A percentile compares a stretch with the other conserved stretches of the same genome.
These are phyloP conservation scores for Sporobolus alterniflorus DNA, from an alignment of 202 grass and related monocot genomes.

Conservation along the genomic window DNA sequence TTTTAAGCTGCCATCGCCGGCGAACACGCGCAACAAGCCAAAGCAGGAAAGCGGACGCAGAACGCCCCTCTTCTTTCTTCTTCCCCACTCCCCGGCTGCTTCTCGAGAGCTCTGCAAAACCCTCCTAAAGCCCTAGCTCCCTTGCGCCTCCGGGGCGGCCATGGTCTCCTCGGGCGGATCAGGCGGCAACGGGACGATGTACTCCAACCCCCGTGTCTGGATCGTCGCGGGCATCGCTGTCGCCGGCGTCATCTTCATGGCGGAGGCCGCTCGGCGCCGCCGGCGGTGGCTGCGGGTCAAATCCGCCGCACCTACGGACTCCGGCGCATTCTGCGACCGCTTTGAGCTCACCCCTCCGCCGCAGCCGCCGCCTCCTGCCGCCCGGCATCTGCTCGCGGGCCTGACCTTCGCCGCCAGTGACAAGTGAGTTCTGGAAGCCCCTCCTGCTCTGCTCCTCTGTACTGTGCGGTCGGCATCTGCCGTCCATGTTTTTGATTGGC, in stretches of 20 bases:
- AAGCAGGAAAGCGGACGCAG: not conserved
- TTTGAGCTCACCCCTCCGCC: conserved; percentile 64
- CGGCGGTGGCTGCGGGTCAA: conserved; percentile 47
- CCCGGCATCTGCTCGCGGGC: conserved; percentile 54
- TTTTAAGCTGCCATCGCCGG: not conserved
- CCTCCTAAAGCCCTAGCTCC: conserved; percentile 66
- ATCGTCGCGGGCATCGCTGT: conserved; percentile 80
- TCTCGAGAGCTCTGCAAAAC: conserved; percentile 40
- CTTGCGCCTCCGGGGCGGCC: conserved; percentile 11
- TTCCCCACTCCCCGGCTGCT: conserved; percentile 26
- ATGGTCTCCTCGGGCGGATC: conserved; percentile 46
- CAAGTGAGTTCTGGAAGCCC: conserved; percentile 54
- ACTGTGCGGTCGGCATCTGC: conserved; percentile 3
- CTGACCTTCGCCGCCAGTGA: conserved; percentile 92
- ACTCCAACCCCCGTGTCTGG: conserved; percentile 52
- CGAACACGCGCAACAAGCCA: not conserved
- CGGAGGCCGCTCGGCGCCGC: conserved; percentile 64
- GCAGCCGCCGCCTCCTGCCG: conserved; percentile 79
- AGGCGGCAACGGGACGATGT: not conserved
- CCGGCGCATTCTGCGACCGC: conserved; percentile 70
- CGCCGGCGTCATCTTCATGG: conserved; percentile 82
- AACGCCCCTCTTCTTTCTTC: conserved; percentile 33
- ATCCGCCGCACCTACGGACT: conserved; percentile 22
- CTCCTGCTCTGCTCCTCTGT: conserved; percentile 7
- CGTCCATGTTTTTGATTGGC: conserved; percentile 8